These are phyloP conservation scores for Citeromyces hawaiiensis DNA, from an alignment of 1,139 yeast species.

Conservation along the genomic window DNA sequence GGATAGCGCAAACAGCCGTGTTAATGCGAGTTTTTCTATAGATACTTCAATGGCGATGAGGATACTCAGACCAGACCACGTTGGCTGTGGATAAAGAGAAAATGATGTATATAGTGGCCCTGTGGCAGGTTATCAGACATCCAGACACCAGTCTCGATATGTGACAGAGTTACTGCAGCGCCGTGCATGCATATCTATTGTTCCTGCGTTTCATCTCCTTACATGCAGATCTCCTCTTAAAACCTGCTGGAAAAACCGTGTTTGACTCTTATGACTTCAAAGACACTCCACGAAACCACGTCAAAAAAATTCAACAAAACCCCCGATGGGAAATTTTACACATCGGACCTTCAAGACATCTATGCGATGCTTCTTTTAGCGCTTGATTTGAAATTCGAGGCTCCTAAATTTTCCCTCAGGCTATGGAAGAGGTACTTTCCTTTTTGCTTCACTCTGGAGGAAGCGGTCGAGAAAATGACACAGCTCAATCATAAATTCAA, in stretches of 20 bases:
- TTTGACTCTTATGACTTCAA: background rate
- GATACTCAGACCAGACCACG: too few species aligned
- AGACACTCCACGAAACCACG: conserved; percentile 27
- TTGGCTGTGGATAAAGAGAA: too few species aligned
- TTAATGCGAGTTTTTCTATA: too few species aligned
- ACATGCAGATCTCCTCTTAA: background rate
- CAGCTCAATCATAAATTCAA: conserved; percentile 34
- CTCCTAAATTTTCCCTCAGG: conserved; percentile 3
- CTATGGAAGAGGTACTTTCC: conserved; percentile 19
- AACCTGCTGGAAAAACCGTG: background rate
- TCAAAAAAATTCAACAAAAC: conserved; percentile 31
- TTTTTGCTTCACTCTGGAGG: conserved; percentile 37
- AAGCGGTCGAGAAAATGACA: conserved; percentile 40
- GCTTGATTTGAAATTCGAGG: conserved; percentile 23
- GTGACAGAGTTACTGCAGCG: too few species aligned
- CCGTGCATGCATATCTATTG: background rate
- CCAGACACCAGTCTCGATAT: too few species aligned
- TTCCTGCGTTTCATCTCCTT: background rate
- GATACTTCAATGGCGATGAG: too few species aligned
- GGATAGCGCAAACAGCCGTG: too few species aligned
- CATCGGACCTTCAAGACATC: conserved; percentile 44
- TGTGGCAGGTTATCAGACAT: too few species aligned
- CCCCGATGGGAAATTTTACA: conserved; percentile 35
- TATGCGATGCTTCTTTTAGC: conserved; percentile 39
- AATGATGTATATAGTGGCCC: too few species aligned